phyloP scores from a whole-genome alignment of 441 rosid species.

The Erysimum cheiri region DNA sequence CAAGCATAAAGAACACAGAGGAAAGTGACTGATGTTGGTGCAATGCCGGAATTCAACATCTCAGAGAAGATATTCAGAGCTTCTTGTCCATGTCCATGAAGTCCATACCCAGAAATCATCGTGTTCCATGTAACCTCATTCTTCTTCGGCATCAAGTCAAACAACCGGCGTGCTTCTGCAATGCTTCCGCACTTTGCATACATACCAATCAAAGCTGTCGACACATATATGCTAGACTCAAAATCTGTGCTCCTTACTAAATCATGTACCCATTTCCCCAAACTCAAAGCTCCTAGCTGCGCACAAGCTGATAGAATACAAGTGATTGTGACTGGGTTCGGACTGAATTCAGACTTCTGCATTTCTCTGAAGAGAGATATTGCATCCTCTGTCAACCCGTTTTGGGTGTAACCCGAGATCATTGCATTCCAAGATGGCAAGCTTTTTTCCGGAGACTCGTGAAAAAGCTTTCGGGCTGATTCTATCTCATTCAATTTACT shows the following conservation, averaged over 20 bases:
- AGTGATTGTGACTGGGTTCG: slow-evolving; percentile 70
- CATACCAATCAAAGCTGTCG: slow-evolving; percentile 83
- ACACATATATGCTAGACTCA: slow-evolving; percentile 66
- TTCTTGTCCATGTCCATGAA: slow-evolving; percentile 78
- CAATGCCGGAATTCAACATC: slow-evolving; percentile 58
- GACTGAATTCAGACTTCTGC: slow-evolving; percentile 58
- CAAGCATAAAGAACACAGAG: slow-evolving; percentile 78
- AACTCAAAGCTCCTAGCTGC: slow-evolving; percentile 73
- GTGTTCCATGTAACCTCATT: slow-evolving; percentile 89
- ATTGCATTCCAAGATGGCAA: slow-evolving; percentile 87
- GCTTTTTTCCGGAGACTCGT: slow-evolving; percentile 60
- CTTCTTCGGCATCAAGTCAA: slow-evolving; percentile 61
- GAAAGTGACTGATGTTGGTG: slow-evolving; percentile 69
- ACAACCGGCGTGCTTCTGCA: slow-evolving; percentile 62
- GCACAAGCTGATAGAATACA: slow-evolving; percentile 84
- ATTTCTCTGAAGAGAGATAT: slow-evolving; percentile 70
- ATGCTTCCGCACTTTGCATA: slow-evolving; percentile 86
- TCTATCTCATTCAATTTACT: slow-evolving; percentile 67
- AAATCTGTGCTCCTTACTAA: slow-evolving; percentile 57
- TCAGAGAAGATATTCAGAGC: slow-evolving; percentile 64
- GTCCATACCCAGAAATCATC: slow-evolving; percentile 81
- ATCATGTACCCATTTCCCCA: slow-evolving; percentile 78
- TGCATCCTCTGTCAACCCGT: slow-evolving; percentile 68
- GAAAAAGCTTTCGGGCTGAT: slow-evolving; percentile 58
- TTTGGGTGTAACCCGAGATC: slow-evolving; percentile 83